Base-by-base conservation (phyloP, 2,329 filamentous ascomycete genomes). In the Huntiella moniliformis region DNA sequence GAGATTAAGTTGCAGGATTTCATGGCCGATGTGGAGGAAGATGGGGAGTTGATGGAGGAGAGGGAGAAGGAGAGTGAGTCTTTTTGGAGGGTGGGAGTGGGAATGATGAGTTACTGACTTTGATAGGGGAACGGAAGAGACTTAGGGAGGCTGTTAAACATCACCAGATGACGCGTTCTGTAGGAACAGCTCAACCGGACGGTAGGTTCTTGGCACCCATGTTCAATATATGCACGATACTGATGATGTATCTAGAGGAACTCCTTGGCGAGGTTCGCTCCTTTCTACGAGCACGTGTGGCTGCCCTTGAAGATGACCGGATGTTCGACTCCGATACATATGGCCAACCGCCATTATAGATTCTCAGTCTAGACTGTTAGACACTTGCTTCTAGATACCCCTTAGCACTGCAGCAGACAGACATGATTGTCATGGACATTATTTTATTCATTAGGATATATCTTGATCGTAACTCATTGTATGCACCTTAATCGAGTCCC, bases 251-350 rank as follows among this genome's bases (percentile, higher is more conserved):
- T 1, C 16, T 45, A 35, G 16, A 49, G 77, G 82, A 86, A 59
- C 67, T 87, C 3, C 65, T 85, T 18, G 75, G 80, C 52, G 70
- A 75, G 16, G 71, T 86, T 41, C 73, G 74, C 52, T 71, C 75
- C 32, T 86, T 79, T 58, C 64, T 92, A 46, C 68, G 74, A 53
- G 74, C 74, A 49, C 84, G 85, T 57, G 79, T 86, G 2, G 71
- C 74, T 12, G 75, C 78, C 11, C 63, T 93, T 42, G 72, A 82
- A 16, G 82, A 91, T 43, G 86, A 94, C 56, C 94, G 86, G 86
- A 92, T 93, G 79, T 93, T 82, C 31, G 17, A 8, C 15, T 31
- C 13, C 37, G 12, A 39, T 32, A 32, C 34, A 13, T 34, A 18
- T 16, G 35, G n/a, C 11, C 17, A 42, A n/a, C 13, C 8, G 4